These are phyloP conservation scores for Citeromyces siamensis DNA, from an alignment of 1,139 yeast genomes.

Conservation along the genomic window DNA sequence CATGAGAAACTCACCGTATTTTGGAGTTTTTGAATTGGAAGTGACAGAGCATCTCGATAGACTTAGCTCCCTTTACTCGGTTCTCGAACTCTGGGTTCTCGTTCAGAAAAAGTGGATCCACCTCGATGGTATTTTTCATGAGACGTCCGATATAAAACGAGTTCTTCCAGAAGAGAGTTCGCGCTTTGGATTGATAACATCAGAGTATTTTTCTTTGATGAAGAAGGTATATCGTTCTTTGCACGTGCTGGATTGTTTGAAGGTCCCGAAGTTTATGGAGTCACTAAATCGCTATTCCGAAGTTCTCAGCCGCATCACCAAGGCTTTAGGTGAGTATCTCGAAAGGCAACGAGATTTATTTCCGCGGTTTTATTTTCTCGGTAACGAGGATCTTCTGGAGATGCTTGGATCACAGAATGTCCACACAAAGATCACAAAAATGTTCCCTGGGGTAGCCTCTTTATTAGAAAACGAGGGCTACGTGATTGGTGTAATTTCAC, in stretches of 20 bases:
- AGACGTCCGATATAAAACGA: slow-evolving; percentile 42
- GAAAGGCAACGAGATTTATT: slow-evolving; percentile 70
- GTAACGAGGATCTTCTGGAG: slow-evolving; percentile 83
- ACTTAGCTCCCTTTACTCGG: slow-evolving; percentile 33
- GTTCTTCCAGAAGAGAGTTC: slow-evolving; percentile 62
- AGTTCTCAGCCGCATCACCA: slow-evolving; percentile 43
- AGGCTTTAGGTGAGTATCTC: slow-evolving; percentile 64
- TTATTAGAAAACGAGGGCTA: slow-evolving; percentile 26
- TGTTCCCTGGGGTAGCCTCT: slow-evolving; percentile 56
- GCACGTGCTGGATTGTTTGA: slow-evolving; percentile 41
- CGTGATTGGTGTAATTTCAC: slow-evolving; percentile 41
- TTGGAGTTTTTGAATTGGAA: slow-evolving; percentile 47
- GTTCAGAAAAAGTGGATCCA: slow-evolving; percentile 89
- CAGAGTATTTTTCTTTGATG: slow-evolving; percentile 43
- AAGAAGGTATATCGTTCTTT: slow-evolving; percentile 35
- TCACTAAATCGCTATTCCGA: slow-evolving; percentile 42
- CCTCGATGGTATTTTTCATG: slow-evolving; percentile 64
- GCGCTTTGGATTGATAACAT: slow-evolving; percentile 51
- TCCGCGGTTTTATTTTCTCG: slow-evolving; percentile 80
- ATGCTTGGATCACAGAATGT: slow-evolving; percentile 63
- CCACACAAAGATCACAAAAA: slow-evolving; percentile 56
- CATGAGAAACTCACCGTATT: slow-evolving; percentile 64
- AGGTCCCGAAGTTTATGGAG: slow-evolving; percentile 35
- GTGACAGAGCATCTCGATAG: slow-evolving; percentile 43
- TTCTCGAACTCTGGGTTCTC: slow-evolving; percentile 69